Evolutionary conservation across 1,284 basidiomycete species (phyloP).

Genomic region (Ceratobasidium sp.): DNA sequence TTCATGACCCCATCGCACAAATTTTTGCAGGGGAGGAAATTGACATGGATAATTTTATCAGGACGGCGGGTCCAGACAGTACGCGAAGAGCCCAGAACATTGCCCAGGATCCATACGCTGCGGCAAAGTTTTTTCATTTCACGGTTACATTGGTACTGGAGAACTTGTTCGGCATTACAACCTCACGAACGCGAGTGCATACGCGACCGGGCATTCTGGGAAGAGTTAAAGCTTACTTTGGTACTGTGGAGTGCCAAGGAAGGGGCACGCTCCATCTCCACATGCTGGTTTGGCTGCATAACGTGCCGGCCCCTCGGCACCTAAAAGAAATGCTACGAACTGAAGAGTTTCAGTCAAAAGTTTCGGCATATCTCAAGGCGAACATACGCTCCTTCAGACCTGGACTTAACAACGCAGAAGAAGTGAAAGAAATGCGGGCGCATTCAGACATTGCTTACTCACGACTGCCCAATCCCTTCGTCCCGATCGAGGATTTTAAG

Average conservation of each 20-base stretch:
- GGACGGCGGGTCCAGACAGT: slow-evolving; percentile 54
- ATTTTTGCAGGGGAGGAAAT: slow-evolving; percentile 61
- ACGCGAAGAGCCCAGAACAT: slow-evolving; percentile 56
- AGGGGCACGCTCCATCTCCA: slow-evolving; percentile 56
- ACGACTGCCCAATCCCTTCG: slow-evolving; percentile 1
- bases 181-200: slow-evolving; percentile 50
- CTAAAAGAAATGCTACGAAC: slow-evolving; percentile 16
- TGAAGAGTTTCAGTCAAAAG: slow-evolving; percentile 27
- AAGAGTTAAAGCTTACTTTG: slow-evolving; percentile 54
- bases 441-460: slow-evolving; percentile 44
- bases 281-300: slow-evolving; percentile 53
- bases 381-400: slow-evolving; percentile 3
- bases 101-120: slow-evolving; percentile 60
- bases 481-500: background rate
- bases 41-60: slow-evolving; percentile 58
- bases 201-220: slow-evolving; percentile 53
- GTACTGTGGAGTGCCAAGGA: slow-evolving; percentile 56
- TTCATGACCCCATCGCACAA: slow-evolving; percentile 59
- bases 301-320: slow-evolving; percentile 22
- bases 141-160: slow-evolving; percentile 57
- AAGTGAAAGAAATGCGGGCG: background rate
- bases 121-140: slow-evolving; percentile 62
- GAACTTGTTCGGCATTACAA: slow-evolving; percentile 58
- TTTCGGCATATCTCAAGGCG: slow-evolving; percentile 9
- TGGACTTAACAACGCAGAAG: slow-evolving; percentile 40